These are phyloP conservation scores for Eucalyptus pauciflora DNA, from an alignment of 345 rosid genomes.

Conservation along the genomic window DNA sequence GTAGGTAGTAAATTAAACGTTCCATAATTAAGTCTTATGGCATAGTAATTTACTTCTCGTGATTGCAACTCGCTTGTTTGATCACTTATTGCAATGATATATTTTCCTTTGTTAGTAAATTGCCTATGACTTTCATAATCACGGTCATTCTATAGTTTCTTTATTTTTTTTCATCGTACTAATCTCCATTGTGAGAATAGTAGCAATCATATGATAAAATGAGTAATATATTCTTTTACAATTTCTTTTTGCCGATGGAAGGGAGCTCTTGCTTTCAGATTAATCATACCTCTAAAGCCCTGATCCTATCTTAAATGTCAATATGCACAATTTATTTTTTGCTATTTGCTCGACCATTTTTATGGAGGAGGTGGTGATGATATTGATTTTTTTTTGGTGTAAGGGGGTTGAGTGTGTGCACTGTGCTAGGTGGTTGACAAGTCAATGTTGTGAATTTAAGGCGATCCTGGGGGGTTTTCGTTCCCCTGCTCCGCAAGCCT, in stretches of 20 bases:
- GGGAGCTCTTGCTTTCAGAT: no score
- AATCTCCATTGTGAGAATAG: no score
- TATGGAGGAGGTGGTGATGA: neutral
- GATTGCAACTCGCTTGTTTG: neutral
- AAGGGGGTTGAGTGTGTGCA: no score
- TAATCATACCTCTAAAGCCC: no score
- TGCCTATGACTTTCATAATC: neutral
- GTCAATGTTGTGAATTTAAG: no score
- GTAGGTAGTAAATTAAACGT: neutral
- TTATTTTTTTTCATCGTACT: no score
- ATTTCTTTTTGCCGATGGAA: no score
- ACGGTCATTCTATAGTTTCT: neutral
- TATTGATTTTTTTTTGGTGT: no score
- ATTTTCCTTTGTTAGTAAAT: neutral
- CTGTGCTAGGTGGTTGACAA: no score
- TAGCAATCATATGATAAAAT: rapidly evolving
- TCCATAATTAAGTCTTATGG: neutral
- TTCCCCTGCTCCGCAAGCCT: rapidly evolving
- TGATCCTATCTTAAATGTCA: no score
- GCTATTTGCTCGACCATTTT: no score
- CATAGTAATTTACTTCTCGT: neutral
- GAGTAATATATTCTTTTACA: no score
- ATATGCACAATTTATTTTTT: rapidly evolving
- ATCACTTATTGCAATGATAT: neutral
- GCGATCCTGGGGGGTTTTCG: rapidly evolving